A percentile compares a stretch with the other conserved stretches of the same genome.
phyloP scores from a whole-genome alignment of 306 rosid species.

The Malus sylvestris region DNA sequence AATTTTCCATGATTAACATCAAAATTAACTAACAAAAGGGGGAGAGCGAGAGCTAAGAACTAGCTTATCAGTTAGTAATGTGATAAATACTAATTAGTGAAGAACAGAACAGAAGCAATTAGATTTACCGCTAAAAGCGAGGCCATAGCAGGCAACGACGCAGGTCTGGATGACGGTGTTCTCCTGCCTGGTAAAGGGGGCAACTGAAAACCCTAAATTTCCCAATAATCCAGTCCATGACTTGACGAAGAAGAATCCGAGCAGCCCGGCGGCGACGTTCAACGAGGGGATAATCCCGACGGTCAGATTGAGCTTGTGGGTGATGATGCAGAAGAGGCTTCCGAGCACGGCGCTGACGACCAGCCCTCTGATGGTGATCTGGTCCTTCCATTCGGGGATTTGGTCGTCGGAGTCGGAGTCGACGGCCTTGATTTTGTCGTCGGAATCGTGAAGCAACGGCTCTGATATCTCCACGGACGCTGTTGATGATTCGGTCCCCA shows the following conservation, averaged over 20 bases:
- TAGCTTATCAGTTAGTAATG: no score
- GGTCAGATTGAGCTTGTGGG: constrained; percentile 81
- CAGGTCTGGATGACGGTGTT: constrained; percentile 96
- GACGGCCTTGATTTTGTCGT: constrained; percentile 9
- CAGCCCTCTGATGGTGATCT: constrained; percentile 83
- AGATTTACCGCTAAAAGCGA: constrained; percentile 72
- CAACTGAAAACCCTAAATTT: constrained; percentile 41
- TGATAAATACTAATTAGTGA: not conserved
- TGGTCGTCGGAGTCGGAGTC: constrained; percentile 21
- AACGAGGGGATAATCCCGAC: constrained; percentile 89
- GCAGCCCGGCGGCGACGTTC: constrained; percentile 72
- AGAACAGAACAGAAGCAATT: not conserved
- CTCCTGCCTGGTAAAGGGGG: constrained; percentile 82
- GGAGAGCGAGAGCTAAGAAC: not conserved
- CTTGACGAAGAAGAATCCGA: constrained; percentile 82
- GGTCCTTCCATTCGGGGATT: constrained; percentile 82
- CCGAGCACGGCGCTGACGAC: constrained; percentile 74
- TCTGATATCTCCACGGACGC: constrained; percentile 47
- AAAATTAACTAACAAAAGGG: not conserved
- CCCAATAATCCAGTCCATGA: constrained; percentile 62
- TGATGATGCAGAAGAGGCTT: constrained; percentile 66
- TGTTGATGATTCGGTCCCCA: constrained; percentile 42
- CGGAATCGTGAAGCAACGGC: constrained; percentile 34
- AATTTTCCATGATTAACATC: not conserved
- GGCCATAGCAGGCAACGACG: constrained; percentile 97